Evolutionary conservation across 176 grass and related monocot genomes (phyloP), one percentile per base, ranked within the genome.

Genomic region (Paspalum vaginatum): DNA sequence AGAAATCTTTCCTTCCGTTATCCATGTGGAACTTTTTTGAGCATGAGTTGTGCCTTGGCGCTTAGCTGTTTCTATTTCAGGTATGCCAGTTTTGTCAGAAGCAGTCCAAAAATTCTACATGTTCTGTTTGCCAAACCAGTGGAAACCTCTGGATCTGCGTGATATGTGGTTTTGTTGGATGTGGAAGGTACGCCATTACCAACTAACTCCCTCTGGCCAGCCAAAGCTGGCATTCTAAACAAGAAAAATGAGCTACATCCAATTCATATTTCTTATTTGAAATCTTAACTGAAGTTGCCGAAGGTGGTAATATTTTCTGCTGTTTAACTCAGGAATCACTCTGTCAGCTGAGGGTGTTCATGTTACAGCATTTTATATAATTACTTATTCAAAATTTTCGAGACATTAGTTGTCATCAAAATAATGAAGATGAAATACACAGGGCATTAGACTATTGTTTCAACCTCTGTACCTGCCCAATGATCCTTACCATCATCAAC

Each of bases 91-190:
- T 95, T 78, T 95, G 88, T 91, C 92, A 93, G 81, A 91, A 91
- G 76, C 83, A 86, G 43, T 86, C 90, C 57, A 84, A 92, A 70
- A 89, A 98, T 81, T 89, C 88, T 47, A 95, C 92, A 74, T 98
- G 95, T 83, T 95, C 95, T 78, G 91, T 98, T 79, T 98, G 95
- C 65, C 83, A 85, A 68, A 94, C 90, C 38, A 85, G 88, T 44
- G 88, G 88, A 92, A 91, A 98, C 80, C 92, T 98, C 7, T 98
- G 95, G 95, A 98, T 95, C 67, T 98, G 96, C 84, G 79, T 98
- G 41, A 95, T 98, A 54, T 98, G 96, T 62, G 96, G 96, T 86
- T 98, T 95, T 89, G 90, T 95, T 89, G 96, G 96, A 70, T 98
- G 96, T 5, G 96, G 96, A 93, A 93, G 96, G 95, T 95, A 98